Evolutionary conservation across 2,329 filamentous ascomycete species (phyloP).

Genomic region (Colletotrichum sp.): DNA sequence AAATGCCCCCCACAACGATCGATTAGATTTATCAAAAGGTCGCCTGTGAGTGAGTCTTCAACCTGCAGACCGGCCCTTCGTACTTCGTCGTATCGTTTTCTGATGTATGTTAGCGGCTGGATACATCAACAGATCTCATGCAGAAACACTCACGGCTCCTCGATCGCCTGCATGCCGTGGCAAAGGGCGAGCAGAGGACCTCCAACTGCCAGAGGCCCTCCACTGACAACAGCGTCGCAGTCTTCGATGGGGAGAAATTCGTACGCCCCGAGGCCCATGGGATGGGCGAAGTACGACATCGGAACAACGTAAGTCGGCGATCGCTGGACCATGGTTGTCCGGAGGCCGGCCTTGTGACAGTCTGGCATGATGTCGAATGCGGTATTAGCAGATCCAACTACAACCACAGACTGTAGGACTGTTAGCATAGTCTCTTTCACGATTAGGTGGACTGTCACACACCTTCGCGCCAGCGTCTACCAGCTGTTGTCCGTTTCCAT

Average conservation of each 20-base stretch:
- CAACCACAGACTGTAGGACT: constrained; percentile 27
- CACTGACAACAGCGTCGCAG: constrained; percentile 25
- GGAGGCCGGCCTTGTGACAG: constrained; percentile 33
- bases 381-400: constrained; percentile 46
- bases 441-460: not conserved
- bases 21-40: constrained; percentile 26
- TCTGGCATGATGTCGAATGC: constrained; percentile 45
- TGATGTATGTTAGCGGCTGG: not conserved
- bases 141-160: constrained; percentile 22
- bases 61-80: constrained; percentile 1
- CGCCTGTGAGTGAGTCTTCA: constrained; percentile 7
- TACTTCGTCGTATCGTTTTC: constrained; percentile 5
- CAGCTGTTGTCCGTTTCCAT: constrained; percentile 25
- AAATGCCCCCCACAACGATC: constrained; percentile 39
- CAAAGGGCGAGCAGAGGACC: not conserved
- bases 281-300: constrained; percentile 30
- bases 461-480: constrained; percentile 26
- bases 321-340: constrained; percentile 38
- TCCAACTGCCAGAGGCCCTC: constrained; percentile 4
- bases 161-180: not conserved
- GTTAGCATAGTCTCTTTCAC: not conserved
- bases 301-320: constrained; percentile 41
- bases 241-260: constrained; percentile 24
- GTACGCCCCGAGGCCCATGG: constrained; percentile 33
- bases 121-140: rapidly evolving